Conservation (phyloP, 2,329 filamentous ascomycete genomes). For the Scedosporium boydii region DNA sequence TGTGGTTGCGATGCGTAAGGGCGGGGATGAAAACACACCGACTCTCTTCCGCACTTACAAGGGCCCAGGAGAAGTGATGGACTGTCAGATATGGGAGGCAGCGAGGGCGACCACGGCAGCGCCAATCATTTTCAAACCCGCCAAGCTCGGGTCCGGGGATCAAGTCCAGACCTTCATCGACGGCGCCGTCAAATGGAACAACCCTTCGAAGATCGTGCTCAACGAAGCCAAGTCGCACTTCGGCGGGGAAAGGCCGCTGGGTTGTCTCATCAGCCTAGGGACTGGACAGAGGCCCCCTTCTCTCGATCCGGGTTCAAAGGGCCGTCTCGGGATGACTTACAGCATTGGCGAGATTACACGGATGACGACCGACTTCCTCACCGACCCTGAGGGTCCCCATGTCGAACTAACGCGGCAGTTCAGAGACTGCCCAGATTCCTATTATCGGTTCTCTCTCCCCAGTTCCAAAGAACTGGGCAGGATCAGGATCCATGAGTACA, state of each 20-base stretch:
- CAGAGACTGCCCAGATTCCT: slow-evolving; percentile 10
- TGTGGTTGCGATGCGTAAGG: slow-evolving; percentile 15
- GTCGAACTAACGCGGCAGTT: slow-evolving; percentile 10
- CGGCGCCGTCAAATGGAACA: slow-evolving; percentile 20
- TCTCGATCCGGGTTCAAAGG: slow-evolving; percentile 2
- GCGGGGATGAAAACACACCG: slow-evolving; percentile 11
- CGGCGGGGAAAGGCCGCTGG: slow-evolving; percentile 14
- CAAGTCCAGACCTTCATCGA: slow-evolving; percentile 19
- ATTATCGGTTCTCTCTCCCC: slow-evolving; percentile 20
- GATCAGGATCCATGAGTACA: slow-evolving; percentile 16
- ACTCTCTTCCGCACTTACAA: slow-evolving; percentile 19
- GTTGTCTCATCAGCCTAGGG: slow-evolving; percentile 21
- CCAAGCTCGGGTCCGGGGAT: slow-evolving; percentile 15
- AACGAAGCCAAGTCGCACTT: slow-evolving; percentile 17
- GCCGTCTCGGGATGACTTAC: background rate
- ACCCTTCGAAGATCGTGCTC: slow-evolving; percentile 20
- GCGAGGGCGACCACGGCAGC: slow-evolving; percentile 20
- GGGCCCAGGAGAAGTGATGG: slow-evolving; percentile 5
- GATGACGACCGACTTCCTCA: slow-evolving; percentile 3
- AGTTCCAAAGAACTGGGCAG: slow-evolving; percentile 10
- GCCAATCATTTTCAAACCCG: slow-evolving; percentile 19
- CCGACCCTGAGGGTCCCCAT: slow-evolving; percentile 15
- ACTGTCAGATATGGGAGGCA: slow-evolving; percentile 19
- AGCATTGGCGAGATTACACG: background rate
- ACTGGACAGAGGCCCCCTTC: slow-evolving; percentile 15